Evolutionary conservation across 2,329 filamentous ascomycete species (phyloP).

Genomic region (Coleophoma eucalyptorum): DNA sequence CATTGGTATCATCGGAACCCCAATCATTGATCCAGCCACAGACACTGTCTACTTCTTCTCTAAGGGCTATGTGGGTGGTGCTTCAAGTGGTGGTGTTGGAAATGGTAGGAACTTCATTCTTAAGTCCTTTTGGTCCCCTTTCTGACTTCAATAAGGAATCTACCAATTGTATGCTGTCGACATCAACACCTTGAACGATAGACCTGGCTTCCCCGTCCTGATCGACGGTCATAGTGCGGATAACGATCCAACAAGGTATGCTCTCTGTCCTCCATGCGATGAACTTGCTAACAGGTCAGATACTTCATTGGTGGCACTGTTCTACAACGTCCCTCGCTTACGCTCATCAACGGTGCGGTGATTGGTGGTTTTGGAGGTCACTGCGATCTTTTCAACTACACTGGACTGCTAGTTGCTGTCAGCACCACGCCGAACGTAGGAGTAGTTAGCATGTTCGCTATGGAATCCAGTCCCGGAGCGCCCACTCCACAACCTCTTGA

Average conservation of each 20-base stretch:
- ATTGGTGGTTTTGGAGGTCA: conserved; percentile 44
- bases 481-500: conserved; percentile 22
- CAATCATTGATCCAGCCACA: conserved; percentile 30
- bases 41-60: conserved; percentile 33
- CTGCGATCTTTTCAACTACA: conserved; percentile 43
- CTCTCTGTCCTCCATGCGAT: neutral
- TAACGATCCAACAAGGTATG: conserved; percentile 35
- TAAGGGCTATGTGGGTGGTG: conserved; percentile 29
- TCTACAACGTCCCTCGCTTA: conserved; percentile 38
- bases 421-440: conserved; percentile 27
- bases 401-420: conserved; percentile 27
- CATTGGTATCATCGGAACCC: conserved; percentile 33
- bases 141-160: conserved; percentile 14
- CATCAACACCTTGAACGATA: conserved; percentile 32
- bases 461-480: conserved; percentile 35
- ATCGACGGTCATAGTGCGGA: conserved; percentile 40
- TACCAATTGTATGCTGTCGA: conserved; percentile 27
- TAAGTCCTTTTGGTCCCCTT: neutral
- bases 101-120: conserved; percentile 11
- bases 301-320: conserved; percentile 42
- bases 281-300: conserved; percentile 3
- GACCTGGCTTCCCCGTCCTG: conserved; percentile 35
- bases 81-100: conserved; percentile 17
- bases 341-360: conserved; percentile 35
- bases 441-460: conserved; percentile 33